Evolutionary conservation across 345 rosid genomes (phyloP).

Genomic region (Xanthoceras sorbifolium): DNA sequence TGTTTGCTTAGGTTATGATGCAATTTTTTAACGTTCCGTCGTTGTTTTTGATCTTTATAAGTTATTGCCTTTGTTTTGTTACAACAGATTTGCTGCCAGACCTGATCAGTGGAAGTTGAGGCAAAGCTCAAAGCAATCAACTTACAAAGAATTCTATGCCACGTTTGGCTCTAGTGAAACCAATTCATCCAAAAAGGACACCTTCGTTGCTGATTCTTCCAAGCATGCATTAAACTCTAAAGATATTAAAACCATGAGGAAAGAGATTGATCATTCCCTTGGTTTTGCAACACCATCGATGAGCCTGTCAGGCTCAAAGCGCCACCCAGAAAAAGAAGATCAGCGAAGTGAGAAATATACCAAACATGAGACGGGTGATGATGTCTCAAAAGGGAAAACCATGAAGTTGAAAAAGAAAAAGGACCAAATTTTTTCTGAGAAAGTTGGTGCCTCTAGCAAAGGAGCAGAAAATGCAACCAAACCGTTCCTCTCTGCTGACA

Average conservation of each 20-base stretch:
- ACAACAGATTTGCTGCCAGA: constrained; percentile 55
- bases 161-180: constrained; percentile 66
- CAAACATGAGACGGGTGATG: constrained; percentile 28
- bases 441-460: constrained; percentile 29
- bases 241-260: constrained; percentile 50
- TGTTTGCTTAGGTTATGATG: background rate
- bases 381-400: constrained; percentile 26
- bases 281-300: constrained; percentile 24
- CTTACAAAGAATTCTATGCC: constrained; percentile 63
- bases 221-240: constrained; percentile 40
- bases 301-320: constrained; percentile 30
- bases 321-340: constrained; percentile 27
- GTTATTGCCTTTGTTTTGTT: constrained; percentile 14
- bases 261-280: constrained; percentile 50
- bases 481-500: constrained; percentile 48
- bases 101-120: constrained; percentile 82
- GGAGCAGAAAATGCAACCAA: constrained; percentile 31
- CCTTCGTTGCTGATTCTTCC: constrained; percentile 46
- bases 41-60: background rate
- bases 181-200: constrained; percentile 41
- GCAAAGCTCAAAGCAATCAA: constrained; percentile 76
- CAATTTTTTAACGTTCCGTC: background rate
- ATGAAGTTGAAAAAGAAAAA: constrained; percentile 27
- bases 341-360: constrained; percentile 16
- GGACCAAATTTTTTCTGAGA: constrained; percentile 23